Conservation (phyloP, 1,139 yeast species). For the Torulaspora globosa region DNA sequence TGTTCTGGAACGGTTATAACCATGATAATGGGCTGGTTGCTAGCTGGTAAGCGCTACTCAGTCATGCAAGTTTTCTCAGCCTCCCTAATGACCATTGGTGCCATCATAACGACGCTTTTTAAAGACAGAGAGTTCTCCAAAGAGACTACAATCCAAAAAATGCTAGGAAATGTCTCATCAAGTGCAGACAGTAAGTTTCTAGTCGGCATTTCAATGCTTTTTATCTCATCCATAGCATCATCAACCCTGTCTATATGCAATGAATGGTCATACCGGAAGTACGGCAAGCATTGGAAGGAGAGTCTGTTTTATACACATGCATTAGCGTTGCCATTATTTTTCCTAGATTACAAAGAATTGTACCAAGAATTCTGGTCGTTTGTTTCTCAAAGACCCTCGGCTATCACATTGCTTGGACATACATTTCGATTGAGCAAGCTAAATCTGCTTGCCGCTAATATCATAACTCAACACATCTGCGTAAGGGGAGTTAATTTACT, state of each 20-base stretch:
- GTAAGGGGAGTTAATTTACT: conserved; percentile 63
- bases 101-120: conserved; percentile 44
- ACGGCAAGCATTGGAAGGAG: conserved; percentile 64
- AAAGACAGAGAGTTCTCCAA: conserved; percentile 27
- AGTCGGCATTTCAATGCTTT: conserved; percentile 45
- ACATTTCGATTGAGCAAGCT: conserved; percentile 9
- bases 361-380: conserved; percentile 21
- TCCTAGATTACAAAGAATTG: conserved; percentile 37
- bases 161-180: background rate
- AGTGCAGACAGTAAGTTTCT: conserved; percentile 26
- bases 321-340: conserved; percentile 54
- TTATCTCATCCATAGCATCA: conserved; percentile 47
- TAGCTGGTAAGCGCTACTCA: conserved; percentile 48
- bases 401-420: conserved; percentile 10
- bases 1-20: conserved; percentile 64
- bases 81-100: conserved; percentile 52
- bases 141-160: background rate
- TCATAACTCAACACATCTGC: conserved; percentile 60
- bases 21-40: conserved; percentile 51
- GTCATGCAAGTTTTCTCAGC: conserved; percentile 49
- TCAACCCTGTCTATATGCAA: conserved; percentile 55
- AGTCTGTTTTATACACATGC: conserved; percentile 59
- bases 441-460: conserved; percentile 39
- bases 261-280: conserved; percentile 47
- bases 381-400: conserved; percentile 4